A percentile compares a stretch with the other conserved stretches of the same genome.
These are phyloP conservation scores for Forsythia suspensa DNA, from an alignment of 257 asterid genomes.

Conservation along the genomic window DNA sequence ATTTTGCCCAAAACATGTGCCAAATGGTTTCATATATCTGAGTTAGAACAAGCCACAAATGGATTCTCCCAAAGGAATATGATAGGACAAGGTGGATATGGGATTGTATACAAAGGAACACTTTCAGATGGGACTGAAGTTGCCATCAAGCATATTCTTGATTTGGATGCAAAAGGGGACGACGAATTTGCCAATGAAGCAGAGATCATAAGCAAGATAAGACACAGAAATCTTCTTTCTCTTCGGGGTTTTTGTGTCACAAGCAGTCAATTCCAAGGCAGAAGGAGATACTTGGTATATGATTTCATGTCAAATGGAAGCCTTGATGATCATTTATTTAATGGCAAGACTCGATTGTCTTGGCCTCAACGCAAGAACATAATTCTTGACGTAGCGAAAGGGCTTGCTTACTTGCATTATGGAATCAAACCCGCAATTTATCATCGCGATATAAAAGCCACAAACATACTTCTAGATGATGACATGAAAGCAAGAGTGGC, in stretches of 20 bases:
- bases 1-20: conserved; percentile 55
- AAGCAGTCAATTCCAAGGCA: conserved; percentile 44
- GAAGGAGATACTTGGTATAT: conserved; percentile 46
- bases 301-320: conserved; percentile 61
- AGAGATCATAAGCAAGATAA: conserved; percentile 55
- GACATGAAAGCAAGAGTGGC: conserved; percentile 55
- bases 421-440: conserved; percentile 60
- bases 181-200: conserved; percentile 64
- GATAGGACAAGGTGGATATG: conserved; percentile 57
- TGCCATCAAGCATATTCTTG: conserved; percentile 55
- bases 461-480: conserved; percentile 59
- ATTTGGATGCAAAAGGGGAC: conserved; percentile 42
- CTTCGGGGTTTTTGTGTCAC: conserved; percentile 53
- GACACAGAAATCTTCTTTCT: conserved; percentile 59
- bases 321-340: conserved; percentile 42
- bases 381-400: conserved; percentile 61
- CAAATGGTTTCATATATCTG: conserved; percentile 47
- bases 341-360: conserved; percentile 17
- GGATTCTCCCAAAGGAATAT: conserved; percentile 47
- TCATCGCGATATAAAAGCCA: conserved; percentile 59
- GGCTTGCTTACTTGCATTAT: conserved; percentile 57
- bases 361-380: conserved; percentile 71
- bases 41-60: conserved; percentile 51
- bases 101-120: conserved; percentile 51
- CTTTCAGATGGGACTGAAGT: conserved; percentile 44